Evolutionary conservation across 257 asterid species (phyloP).

Genomic region (Solanum piurae): DNA sequence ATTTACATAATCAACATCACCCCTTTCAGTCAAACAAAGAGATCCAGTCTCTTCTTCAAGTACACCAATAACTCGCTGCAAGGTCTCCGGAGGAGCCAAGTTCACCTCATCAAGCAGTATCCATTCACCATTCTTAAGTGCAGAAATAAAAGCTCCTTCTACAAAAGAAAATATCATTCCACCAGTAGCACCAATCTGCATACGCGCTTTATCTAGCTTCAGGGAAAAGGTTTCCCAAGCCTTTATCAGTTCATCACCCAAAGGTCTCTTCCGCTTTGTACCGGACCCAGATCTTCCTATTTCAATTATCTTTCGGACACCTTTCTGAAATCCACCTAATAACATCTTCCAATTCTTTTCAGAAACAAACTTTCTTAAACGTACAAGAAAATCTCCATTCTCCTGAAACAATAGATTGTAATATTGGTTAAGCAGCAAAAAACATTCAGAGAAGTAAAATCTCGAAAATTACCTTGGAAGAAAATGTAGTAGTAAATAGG

Average conservation of each 20-base stretch:
- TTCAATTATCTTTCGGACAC: slow-evolving; percentile 34
- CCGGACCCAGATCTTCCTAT: slow-evolving; percentile 40
- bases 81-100: slow-evolving; percentile 96
- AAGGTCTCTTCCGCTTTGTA: slow-evolving; percentile 70
- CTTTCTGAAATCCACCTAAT: slow-evolving; percentile 47
- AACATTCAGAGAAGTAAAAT: not conserved
- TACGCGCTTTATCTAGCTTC: slow-evolving; percentile 58
- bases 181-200: slow-evolving; percentile 53
- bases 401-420: slow-evolving; percentile 32
- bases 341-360: slow-evolving; percentile 71
- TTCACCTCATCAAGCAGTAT: slow-evolving; percentile 92
- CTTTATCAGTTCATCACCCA: slow-evolving; percentile 28
- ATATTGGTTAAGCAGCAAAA: not conserved
- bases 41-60: slow-evolving; percentile 90
- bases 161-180: slow-evolving; percentile 95
- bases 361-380: slow-evolving; percentile 25
- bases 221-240: slow-evolving; percentile 53
- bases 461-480: slow-evolving; percentile 43
- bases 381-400: slow-evolving; percentile 29
- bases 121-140: slow-evolving; percentile 90
- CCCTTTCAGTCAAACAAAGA: slow-evolving; percentile 84
- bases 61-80: slow-evolving; percentile 85
- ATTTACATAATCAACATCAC: slow-evolving; percentile 58
- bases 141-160: slow-evolving; percentile 85
- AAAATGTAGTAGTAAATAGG: slow-evolving; percentile 49